Conservation (phyloP, 106 monocot species). For the Dendrobium huoshanense region DNA sequence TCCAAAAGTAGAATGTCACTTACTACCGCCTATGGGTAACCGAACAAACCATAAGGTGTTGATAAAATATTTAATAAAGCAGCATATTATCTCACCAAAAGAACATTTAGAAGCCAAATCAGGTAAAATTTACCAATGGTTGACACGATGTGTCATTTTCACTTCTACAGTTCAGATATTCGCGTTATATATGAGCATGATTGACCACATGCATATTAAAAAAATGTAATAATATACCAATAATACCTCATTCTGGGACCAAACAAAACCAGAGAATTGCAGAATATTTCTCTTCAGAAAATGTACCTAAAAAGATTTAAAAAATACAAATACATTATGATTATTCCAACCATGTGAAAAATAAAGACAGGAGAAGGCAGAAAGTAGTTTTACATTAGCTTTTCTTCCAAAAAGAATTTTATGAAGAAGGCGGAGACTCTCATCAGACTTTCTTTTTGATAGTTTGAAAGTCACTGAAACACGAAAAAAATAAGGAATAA, state of each 20-base stretch:
- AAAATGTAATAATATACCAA: not conserved
- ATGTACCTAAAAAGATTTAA: constrained; percentile 34
- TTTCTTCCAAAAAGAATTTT: constrained; percentile 68
- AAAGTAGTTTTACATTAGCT: constrained; percentile 55
- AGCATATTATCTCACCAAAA: not conserved
- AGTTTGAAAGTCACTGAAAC: constrained; percentile 73
- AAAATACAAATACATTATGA: constrained; percentile 7
- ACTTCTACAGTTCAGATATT: no score
- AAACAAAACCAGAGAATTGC: constrained; percentile 94
- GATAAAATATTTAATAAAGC: not conserved
- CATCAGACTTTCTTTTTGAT: constrained; percentile 83
- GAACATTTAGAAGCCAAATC: not conserved
- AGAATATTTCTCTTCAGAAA: constrained; percentile 71
- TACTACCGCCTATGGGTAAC: not conserved
- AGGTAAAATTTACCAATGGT: not conserved
- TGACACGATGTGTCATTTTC: not conserved
- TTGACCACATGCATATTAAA: not conserved
- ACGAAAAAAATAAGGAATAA: not conserved
- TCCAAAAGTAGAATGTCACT: not conserved
- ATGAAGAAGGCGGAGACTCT: constrained; percentile 75
- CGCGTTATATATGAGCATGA: not conserved
- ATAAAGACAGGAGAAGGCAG: not conserved
- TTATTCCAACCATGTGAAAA: not conserved
- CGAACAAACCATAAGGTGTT: not conserved
- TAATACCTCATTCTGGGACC: constrained; percentile 66